Conservation (phyloP, 2,329 filamentous ascomycete species). For the Tolypocladium paradoxum region DNA sequence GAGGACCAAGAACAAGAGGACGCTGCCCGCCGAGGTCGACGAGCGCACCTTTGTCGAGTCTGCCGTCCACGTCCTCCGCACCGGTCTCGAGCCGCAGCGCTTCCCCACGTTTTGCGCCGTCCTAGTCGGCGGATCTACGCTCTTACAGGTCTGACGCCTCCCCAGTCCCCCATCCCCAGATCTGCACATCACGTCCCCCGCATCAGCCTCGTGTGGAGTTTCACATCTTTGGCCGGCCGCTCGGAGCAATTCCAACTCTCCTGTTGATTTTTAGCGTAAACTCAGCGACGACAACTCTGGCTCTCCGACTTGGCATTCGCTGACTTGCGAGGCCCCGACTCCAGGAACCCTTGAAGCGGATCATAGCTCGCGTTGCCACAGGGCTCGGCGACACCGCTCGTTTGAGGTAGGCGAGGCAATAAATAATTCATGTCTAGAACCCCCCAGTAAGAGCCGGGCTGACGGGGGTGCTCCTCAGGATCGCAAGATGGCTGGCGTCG, state of each 20-base stretch:
- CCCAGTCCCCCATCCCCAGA: background rate
- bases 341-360: constrained; percentile 19
- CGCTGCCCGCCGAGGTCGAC: constrained; percentile 15
- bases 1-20: constrained; percentile 17
- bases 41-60: constrained; percentile 20
- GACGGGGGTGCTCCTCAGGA: constrained; percentile 21
- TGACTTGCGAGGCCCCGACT: constrained; percentile 6
- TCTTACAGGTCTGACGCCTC: constrained; percentile 41
- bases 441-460: background rate
- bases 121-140: constrained; percentile 47
- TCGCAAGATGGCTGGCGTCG: constrained; percentile 46
- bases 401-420: constrained; percentile 12
- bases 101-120: constrained; percentile 54
- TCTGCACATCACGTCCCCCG: background rate
- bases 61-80: constrained; percentile 30
- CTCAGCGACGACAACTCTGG: background rate
- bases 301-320: background rate
- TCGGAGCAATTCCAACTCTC: background rate
- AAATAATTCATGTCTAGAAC: background rate
- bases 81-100: constrained; percentile 41
- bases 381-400: constrained; percentile 13
- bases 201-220: background rate
- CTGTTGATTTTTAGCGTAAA: background rate
- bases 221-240: background rate
- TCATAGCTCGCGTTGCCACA: constrained; percentile 14